Percentiles rank a stretch among this genome's conserved stretches.
Evolutionary conservation across 2,329 filamentous ascomycete species (phyloP).

Genomic region (Nannizzia gypsea): DNA sequence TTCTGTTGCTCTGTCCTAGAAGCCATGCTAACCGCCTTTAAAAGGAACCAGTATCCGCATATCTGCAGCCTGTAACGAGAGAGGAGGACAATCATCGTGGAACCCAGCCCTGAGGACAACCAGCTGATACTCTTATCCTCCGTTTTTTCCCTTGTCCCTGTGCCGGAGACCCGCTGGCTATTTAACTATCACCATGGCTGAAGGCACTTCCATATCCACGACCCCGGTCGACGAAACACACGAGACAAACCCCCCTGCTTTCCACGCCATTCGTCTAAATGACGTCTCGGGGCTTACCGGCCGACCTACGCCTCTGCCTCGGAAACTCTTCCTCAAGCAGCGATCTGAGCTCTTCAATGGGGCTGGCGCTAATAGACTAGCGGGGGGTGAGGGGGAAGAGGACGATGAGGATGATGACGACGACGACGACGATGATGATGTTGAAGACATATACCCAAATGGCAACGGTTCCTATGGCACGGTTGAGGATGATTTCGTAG

Average conservation of each 20-base stretch:
- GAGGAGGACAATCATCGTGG: background rate
- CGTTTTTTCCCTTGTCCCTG: background rate
- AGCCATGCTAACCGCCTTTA: background rate
- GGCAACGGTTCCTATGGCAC: conserved; percentile 21
- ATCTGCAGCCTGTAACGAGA: background rate
- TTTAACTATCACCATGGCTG: background rate
- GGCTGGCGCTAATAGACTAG: background rate
- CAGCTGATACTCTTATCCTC: background rate
- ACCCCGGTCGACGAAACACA: background rate
- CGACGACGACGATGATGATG: conserved; percentile 8
- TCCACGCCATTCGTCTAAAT: background rate
- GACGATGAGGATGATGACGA: conserved; percentile 3
- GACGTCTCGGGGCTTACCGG: background rate
- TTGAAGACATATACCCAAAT: conserved; percentile 18
- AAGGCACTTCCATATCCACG: conserved; percentile 3
- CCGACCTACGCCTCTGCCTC: background rate
- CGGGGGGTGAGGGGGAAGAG: background rate
- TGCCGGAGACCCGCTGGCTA: background rate
- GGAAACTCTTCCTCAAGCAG: background rate
- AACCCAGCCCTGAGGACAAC: background rate
- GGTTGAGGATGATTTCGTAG: conserved; percentile 32
- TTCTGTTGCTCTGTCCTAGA: background rate
- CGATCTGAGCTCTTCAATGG: background rate
- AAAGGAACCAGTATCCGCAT: background rate
- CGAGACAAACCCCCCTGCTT: background rate